phyloP scores from a whole-genome alignment of 1,139 yeast genomes.

The Suhomyces terraborum region DNA sequence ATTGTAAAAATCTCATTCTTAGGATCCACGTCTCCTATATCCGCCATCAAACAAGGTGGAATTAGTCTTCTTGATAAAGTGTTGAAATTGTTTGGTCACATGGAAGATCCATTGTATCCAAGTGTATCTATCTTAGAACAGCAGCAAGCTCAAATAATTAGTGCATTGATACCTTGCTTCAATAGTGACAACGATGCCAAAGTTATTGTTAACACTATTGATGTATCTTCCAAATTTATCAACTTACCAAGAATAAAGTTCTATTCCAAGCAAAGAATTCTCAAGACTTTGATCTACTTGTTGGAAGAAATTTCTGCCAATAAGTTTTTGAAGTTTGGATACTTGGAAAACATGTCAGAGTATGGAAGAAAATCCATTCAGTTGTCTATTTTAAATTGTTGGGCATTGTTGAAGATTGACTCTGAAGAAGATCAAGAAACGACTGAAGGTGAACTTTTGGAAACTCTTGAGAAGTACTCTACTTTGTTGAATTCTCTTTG shows the following conservation, averaged over 20 bases:
- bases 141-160: constrained; percentile 91
- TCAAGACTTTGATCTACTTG: constrained; percentile 66
- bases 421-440: constrained; percentile 32
- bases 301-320: constrained; percentile 61
- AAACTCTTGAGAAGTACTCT: constrained; percentile 60
- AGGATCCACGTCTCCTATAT: constrained; percentile 75
- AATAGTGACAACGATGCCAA: constrained; percentile 69
- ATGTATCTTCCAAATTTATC: constrained; percentile 77
- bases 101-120: constrained; percentile 74
- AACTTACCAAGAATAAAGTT: constrained; percentile 49
- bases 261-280: constrained; percentile 58
- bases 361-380: constrained; percentile 65
- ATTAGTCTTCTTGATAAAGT: constrained; percentile 55
- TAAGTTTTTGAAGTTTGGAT: constrained; percentile 45
- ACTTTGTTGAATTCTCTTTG: constrained; percentile 70
- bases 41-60: constrained; percentile 65
- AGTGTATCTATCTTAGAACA: constrained; percentile 78
- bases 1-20: constrained; percentile 80
- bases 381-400: constrained; percentile 74
- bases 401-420: constrained; percentile 79
- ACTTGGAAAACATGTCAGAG: constrained; percentile 48
- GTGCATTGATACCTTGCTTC: constrained; percentile 92
- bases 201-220: constrained; percentile 76
- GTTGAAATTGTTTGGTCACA: constrained; percentile 49
- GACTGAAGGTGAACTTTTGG: constrained; percentile 36